Conservation (phyloP, 1,284 basidiomycete species). For the Sphagnurus paluster region DNA sequence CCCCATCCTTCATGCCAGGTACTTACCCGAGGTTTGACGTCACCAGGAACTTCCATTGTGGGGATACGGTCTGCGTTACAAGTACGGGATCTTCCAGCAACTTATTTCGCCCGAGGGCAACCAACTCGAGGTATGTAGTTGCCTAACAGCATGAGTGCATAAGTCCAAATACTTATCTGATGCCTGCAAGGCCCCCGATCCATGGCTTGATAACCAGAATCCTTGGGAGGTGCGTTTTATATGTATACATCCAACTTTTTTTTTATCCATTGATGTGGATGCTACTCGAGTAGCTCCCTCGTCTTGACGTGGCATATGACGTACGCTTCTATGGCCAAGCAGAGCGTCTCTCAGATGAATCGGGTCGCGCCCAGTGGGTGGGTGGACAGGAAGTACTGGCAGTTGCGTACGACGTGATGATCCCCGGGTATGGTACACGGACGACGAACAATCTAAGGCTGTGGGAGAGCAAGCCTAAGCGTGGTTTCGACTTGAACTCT, state of each 20-base stretch:
- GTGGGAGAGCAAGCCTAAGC: conserved; percentile 86
- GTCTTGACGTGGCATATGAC: conserved; percentile 79
- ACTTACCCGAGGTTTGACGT: background rate
- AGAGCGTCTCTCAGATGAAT: conserved; percentile 63
- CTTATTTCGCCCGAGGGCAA: conserved; percentile 82
- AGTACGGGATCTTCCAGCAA: conserved; percentile 95
- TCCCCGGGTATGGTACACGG: conserved; percentile 81
- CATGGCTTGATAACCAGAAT: conserved; percentile 88
- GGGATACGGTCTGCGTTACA: conserved; percentile 88
- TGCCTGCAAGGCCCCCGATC: conserved; percentile 81
- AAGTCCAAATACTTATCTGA: conserved; percentile 2
- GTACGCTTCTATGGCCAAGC: conserved; percentile 87
- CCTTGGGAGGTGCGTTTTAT: conserved; percentile 68
- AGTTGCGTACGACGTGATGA: conserved; percentile 88
- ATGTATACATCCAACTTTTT: background rate
- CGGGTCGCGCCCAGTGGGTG: conserved; percentile 71
- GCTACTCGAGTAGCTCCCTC: conserved; percentile 50
- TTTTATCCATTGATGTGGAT: background rate
- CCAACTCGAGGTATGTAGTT: conserved; percentile 67
- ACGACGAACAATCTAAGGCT: conserved; percentile 79
- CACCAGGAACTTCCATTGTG: conserved; percentile 61
- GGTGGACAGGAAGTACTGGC: conserved; percentile 92
- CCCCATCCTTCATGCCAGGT: background rate
- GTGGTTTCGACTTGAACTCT: conserved; percentile 89
- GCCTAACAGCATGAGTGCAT: background rate